phyloP scores from a whole-genome alignment of 202 grass and related monocot species.

The Saccharum hybrid region DNA sequence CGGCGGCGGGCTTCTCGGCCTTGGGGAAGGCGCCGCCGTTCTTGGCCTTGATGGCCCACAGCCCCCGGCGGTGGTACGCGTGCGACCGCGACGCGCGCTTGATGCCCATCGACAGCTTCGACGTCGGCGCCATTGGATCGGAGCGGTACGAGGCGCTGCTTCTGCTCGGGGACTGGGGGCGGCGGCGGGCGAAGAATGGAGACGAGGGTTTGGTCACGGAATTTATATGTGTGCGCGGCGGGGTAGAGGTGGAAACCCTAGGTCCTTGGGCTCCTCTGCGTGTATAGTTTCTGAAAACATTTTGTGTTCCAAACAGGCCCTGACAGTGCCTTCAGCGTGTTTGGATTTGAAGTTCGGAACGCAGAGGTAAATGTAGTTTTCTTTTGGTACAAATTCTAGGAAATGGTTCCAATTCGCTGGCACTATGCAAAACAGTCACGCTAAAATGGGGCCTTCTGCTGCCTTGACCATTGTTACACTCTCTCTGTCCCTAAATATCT shows the following conservation, averaged over 20 bases:
- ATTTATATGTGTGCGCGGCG: slow-evolving; percentile 41
- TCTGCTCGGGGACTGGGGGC: slow-evolving; percentile 16
- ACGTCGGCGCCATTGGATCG: slow-evolving; percentile 69
- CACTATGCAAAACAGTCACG: not conserved
- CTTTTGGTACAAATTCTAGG: not conserved
- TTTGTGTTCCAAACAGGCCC: not conserved
- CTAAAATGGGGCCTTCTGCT: not conserved
- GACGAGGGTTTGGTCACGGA: not conserved
- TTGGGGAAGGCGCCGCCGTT: slow-evolving; percentile 80
- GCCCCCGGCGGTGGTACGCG: slow-evolving; percentile 82
- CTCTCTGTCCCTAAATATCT: too few species aligned
- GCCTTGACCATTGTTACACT: not conserved
- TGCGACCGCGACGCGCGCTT: slow-evolving; percentile 82
- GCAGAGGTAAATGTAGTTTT: not conserved
- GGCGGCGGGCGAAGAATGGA: slow-evolving; percentile 45
- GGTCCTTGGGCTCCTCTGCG: not conserved
- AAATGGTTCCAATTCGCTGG: not conserved
- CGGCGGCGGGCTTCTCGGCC: slow-evolving; percentile 53
- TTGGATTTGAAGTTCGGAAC: not conserved
- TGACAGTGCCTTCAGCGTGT: not conserved
- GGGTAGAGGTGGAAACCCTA: slow-evolving; percentile 48
- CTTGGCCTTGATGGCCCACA: slow-evolving; percentile 99
- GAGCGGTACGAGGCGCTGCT: not conserved
- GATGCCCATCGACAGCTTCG: slow-evolving; percentile 68
- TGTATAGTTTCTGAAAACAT: not conserved